Evolutionary conservation across 768 basidiomycete species (phyloP).

Genomic region (Heimioporus sp.): DNA sequence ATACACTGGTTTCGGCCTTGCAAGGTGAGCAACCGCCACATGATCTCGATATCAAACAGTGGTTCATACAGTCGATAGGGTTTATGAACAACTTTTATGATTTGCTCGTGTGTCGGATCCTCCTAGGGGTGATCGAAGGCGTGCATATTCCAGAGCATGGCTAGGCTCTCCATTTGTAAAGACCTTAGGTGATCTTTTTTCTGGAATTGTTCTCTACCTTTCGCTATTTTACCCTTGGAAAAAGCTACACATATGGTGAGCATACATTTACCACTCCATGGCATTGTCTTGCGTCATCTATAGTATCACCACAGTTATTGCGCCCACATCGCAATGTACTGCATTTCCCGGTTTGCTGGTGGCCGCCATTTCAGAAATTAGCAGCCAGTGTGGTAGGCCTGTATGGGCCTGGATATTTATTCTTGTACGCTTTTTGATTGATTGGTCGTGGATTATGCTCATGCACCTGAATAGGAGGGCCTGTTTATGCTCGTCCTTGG

Average conservation of each 20-base stretch:
- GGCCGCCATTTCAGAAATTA: conserved; percentile 53
- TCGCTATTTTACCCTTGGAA: conserved; percentile 44
- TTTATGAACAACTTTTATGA: conserved; percentile 50
- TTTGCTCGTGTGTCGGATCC: conserved; percentile 46
- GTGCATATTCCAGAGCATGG: conserved; percentile 8
- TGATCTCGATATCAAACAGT: neutral
- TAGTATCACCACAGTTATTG: conserved; percentile 39
- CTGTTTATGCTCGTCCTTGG: conserved; percentile 62
- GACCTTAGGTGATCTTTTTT: conserved; percentile 46
- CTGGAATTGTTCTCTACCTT: conserved; percentile 42
- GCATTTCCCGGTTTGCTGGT: conserved; percentile 65
- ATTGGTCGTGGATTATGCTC: neutral
- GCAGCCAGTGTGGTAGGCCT: conserved; percentile 45
- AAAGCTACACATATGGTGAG: conserved; percentile 21
- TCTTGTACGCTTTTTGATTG: conserved; percentile 29
- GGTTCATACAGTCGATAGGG: conserved; percentile 26
- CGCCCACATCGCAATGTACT: conserved; percentile 49
- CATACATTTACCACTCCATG: neutral
- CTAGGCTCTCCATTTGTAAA: conserved; percentile 1
- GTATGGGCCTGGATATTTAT: conserved; percentile 69
- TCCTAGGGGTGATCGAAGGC: conserved; percentile 58
- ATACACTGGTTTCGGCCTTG: conserved; percentile 61
- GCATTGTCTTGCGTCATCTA: neutral
- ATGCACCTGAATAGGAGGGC: conserved; percentile 42
- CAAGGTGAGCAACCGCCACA: conserved; percentile 41